Evolutionary conservation across 148 eudicot species (phyloP), one percentile per base, ranked within the genome.

Genomic region (Simmondsia chinensis): DNA sequence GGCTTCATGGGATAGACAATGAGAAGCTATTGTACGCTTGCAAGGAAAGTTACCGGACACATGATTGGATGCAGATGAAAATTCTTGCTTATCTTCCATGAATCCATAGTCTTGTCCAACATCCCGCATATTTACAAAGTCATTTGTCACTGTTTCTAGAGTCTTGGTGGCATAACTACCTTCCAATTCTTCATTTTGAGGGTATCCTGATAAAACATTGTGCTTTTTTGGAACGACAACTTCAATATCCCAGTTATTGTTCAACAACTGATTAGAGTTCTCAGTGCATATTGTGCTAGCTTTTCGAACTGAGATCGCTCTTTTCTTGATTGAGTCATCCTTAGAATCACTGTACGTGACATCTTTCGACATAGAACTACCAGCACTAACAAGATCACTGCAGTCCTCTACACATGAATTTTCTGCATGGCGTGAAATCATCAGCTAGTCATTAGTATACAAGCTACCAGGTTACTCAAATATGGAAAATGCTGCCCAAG

Each of bases 1-100:
- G 57, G 32, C 65, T 48, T 63, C 61, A 44, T 59, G 66, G 43
- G 62, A 33, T 44, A 37, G 50, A 57, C 54, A 60, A 48, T 47
- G 56, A 49, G 63, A 50, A 33, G 62, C 65, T 28, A 64, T 36
- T 50, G 64, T 62, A 59, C 50, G 45, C 47, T 74, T 74, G 47
- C 69, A 53, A 7, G 71, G 56, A 44, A 53, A 68, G 38, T 66
- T 73, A 55, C 70, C 78, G 15, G 64, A 50, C 22, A 62, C 70
- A 30, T 56, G 49, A 61, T 82, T 67, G 24, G 94, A 76, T 51
- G 72, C 70, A 48, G 88, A 82, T 47, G 88, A 87, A 55, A 38
- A 61, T 39, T 87, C 94, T 39, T 71, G 85, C 58, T 74, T 77
- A 37, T 76, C 96, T 57, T 82, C 94, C 56, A 74, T 46, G 22